Percentiles rank a stretch among this genome's conserved stretches.
Conservation (phyloP, 192 early-diverging fungal genomes). For the Gryganskiella cystojenkinii region DNA sequence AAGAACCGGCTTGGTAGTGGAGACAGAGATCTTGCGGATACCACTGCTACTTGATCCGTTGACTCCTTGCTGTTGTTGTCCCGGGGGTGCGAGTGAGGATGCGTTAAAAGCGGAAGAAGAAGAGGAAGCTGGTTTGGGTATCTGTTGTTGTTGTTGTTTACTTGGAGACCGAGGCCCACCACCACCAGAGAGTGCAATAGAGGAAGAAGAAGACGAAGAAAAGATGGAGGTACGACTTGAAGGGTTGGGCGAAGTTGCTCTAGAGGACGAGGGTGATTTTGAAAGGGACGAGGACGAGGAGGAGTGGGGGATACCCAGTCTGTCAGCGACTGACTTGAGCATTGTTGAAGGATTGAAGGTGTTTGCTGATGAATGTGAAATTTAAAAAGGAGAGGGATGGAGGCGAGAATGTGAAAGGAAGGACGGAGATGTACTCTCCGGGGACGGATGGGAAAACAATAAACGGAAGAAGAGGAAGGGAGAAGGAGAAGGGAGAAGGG, state of each 20-base stretch:
- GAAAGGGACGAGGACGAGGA: slow-evolving; percentile 12
- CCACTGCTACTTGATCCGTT: neutral
- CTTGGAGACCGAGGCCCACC: slow-evolving; percentile 7
- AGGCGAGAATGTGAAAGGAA: neutral
- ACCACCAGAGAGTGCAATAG: neutral
- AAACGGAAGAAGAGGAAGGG: neutral
- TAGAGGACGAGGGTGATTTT: slow-evolving; percentile 21
- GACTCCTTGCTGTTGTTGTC: neutral
- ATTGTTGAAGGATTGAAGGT: slow-evolving; percentile 1
- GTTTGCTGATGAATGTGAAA: neutral
- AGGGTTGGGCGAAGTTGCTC: slow-evolving; percentile 10
- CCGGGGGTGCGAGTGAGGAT: neutral
- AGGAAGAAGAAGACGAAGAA: slow-evolving; percentile 2
- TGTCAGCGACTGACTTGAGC: slow-evolving; percentile 13
- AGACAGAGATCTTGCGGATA: slow-evolving; percentile 15
- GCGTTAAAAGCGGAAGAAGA: neutral
- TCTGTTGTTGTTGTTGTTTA: slow-evolving; percentile 8
- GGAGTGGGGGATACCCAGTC: slow-evolving; percentile 12
- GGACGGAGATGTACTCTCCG: too few relatives aligned
- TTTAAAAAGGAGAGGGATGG: neutral
- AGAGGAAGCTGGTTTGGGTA: slow-evolving; percentile 8
- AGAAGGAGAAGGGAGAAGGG: neutral
- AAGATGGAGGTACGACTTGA: slow-evolving; percentile 29
- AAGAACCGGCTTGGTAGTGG: slow-evolving; percentile 14
- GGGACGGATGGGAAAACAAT: too few relatives aligned